phyloP scores from a whole-genome alignment of 805 yeast genomes.

The Ogataea haglerorum region DNA sequence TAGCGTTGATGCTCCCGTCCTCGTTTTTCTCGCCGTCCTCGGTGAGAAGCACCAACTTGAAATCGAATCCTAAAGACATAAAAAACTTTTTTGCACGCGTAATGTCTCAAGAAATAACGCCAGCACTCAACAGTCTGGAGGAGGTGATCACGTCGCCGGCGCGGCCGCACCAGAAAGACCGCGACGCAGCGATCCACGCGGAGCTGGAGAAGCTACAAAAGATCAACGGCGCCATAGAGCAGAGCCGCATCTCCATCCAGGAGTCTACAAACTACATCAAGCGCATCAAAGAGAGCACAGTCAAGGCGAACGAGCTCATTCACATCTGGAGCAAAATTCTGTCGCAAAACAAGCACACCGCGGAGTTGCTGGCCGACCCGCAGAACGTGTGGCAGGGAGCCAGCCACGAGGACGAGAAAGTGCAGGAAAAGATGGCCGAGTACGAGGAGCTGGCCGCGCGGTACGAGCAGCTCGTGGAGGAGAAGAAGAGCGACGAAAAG shows the following conservation, averaged over 20 bases:
- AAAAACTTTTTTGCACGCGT: constrained; percentile 10
- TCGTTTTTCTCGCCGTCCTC: constrained; percentile 23
- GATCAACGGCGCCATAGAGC: constrained; percentile 18
- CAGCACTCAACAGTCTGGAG: constrained; percentile 13
- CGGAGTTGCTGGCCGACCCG: constrained; percentile 37
- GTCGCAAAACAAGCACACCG: constrained; percentile 57
- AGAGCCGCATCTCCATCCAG: constrained; percentile 18
- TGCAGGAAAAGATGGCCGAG: constrained; percentile 23
- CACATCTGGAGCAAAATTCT: constrained; percentile 61
- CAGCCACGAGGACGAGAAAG: constrained; percentile 14
- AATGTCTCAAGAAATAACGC: constrained; percentile 18
- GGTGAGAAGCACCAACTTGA: constrained; percentile 42
- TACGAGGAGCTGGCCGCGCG: constrained; percentile 29
- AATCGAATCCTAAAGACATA: constrained; percentile 40
- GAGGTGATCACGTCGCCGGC: constrained; percentile 15
- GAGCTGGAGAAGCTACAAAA: constrained; percentile 18
- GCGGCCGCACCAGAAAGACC: constrained; percentile 6
- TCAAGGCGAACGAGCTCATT: constrained; percentile 35
- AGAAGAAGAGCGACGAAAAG: constrained; percentile 9
- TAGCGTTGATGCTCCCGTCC: constrained; percentile 20
- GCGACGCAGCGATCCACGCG: constrained; percentile 13
- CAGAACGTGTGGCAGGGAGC: constrained; percentile 18
- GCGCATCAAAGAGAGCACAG: constrained; percentile 16
- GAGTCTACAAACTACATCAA: constrained; percentile 18
- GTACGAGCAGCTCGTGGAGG: constrained; percentile 14